phyloP scores from a whole-genome alignment of 352 stramenopile genomes.

The Phytophthora megakarya region DNA sequence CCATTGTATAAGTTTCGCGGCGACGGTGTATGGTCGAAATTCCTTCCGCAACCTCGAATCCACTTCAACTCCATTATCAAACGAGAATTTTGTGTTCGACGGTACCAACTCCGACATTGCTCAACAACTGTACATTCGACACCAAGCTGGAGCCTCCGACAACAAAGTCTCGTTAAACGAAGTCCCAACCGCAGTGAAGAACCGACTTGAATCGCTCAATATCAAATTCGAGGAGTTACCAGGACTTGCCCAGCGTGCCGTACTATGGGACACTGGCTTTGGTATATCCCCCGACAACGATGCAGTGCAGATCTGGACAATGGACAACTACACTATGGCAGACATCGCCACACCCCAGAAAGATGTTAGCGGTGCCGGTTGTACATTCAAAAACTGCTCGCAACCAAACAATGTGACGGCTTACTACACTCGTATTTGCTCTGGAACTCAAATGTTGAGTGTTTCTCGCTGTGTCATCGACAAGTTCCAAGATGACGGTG shows the following conservation, averaged over 20 bases:
- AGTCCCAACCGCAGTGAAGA: slow-evolving; percentile 13
- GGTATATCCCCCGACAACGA: slow-evolving; percentile 16
- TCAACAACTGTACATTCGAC: slow-evolving; percentile 35
- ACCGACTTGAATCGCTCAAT: slow-evolving; percentile 18
- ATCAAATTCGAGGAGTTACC: slow-evolving; percentile 27
- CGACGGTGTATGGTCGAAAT: not conserved
- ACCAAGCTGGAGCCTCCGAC: slow-evolving; percentile 11
- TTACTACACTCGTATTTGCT: slow-evolving; percentile 28
- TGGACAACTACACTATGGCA: slow-evolving; percentile 26
- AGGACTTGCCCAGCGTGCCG: slow-evolving; percentile 35
- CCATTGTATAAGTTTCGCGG: not conserved
- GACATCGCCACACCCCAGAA: slow-evolving; percentile 22
- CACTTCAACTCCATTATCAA: slow-evolving; percentile 1
- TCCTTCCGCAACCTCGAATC: not conserved
- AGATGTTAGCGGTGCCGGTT: slow-evolving; percentile 8
- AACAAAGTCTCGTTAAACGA: slow-evolving; percentile 11
- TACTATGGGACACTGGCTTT: slow-evolving; percentile 48
- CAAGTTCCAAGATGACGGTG: slow-evolving; percentile 7
- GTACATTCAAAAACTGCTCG: slow-evolving; percentile 26
- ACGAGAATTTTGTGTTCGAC: slow-evolving; percentile 28
- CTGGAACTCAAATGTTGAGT: slow-evolving; percentile 37
- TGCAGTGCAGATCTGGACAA: slow-evolving; percentile 26
- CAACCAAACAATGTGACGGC: slow-evolving; percentile 22
- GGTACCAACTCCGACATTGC: slow-evolving; percentile 41
- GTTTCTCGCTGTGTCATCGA: slow-evolving; percentile 37